Conservation (phyloP, 2,329 filamentous ascomycete genomes). For the Botryotinia globosa region DNA sequence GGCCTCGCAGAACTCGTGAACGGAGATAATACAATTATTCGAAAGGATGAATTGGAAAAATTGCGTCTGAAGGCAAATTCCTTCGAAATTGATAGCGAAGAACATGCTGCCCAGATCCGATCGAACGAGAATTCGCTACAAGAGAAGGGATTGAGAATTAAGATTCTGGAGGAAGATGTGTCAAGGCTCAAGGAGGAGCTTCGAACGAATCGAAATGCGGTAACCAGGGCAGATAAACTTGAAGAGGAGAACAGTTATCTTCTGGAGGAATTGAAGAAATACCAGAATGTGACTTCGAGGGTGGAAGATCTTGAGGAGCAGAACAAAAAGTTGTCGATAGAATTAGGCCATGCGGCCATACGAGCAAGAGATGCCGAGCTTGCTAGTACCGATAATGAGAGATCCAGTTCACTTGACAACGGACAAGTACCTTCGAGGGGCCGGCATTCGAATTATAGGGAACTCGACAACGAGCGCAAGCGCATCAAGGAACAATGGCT, state of each 20-base stretch:
- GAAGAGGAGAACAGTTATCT: conserved; percentile 25
- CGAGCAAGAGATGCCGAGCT: conserved; percentile 10
- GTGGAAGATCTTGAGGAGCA: conserved; percentile 30
- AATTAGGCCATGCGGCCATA: conserved; percentile 23
- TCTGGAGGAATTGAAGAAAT: conserved; percentile 27
- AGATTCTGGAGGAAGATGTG: conserved; percentile 15
- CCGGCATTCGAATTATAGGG: neutral
- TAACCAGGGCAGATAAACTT: conserved; percentile 23
- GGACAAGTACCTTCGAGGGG: neutral
- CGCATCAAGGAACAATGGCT: conserved; percentile 16
- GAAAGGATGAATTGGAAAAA: conserved; percentile 7
- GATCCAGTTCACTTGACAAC: neutral
- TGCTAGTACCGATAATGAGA: conserved; percentile 11
- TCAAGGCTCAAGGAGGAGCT: conserved; percentile 26
- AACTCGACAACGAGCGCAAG: conserved; percentile 6
- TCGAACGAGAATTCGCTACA: neutral
- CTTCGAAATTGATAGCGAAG: neutral
- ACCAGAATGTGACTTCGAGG: conserved; percentile 19
- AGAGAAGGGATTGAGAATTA: conserved; percentile 15
- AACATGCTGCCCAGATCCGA: neutral
- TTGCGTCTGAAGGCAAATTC: neutral
- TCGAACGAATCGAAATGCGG: conserved; percentile 22
- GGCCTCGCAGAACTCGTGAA: conserved; percentile 19
- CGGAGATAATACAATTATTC: conserved; percentile 10
- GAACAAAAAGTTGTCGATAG: conserved; percentile 28